These are phyloP conservation scores for Collariella sp. DNA, from an alignment of 495 filamentous ascomycete genomes.

Conservation along the genomic window DNA sequence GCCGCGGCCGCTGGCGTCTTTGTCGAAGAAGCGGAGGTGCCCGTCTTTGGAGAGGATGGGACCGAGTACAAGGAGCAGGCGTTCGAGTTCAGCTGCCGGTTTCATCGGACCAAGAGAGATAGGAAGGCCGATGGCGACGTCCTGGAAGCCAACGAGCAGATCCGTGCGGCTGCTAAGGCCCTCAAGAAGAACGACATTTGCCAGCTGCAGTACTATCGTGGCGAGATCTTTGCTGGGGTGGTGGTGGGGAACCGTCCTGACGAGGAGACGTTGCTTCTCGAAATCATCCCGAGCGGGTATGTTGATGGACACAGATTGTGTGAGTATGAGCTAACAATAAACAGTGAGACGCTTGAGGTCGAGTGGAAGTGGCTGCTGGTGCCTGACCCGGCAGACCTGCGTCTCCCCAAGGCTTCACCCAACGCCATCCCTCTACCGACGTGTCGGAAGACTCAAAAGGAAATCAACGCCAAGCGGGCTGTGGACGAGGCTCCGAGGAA, in stretches of 20 bases:
- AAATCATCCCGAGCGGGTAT: constrained; percentile 82
- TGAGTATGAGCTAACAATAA: constrained; percentile 24
- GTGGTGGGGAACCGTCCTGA: constrained; percentile 77
- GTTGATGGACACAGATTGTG: constrained; percentile 28
- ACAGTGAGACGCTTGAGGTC: constrained; percentile 57
- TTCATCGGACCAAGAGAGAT: constrained; percentile 80
- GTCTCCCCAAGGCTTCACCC: constrained; percentile 53
- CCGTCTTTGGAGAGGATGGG: constrained; percentile 84
- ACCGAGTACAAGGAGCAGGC: constrained; percentile 82
- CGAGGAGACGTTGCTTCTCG: constrained; percentile 66
- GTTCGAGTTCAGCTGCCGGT: constrained; percentile 87
- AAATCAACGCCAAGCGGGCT: constrained; percentile 48
- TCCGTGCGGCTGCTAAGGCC: constrained; percentile 57
- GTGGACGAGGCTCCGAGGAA: constrained; percentile 54
- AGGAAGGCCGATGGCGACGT: constrained; percentile 55
- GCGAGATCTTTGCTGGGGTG: constrained; percentile 83
- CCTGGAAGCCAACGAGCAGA: constrained; percentile 61
- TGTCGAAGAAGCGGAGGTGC: constrained; percentile 74
- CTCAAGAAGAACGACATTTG: constrained; percentile 68
- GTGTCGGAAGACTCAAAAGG: constrained; percentile 45
- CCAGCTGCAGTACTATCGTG: constrained; percentile 77
- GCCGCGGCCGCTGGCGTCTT: constrained; percentile 85
- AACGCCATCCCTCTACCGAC: constrained; percentile 50
- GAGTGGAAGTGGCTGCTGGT: constrained; percentile 71
- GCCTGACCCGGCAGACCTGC: constrained; percentile 55